phyloP scores from a whole-genome alignment of 495 filamentous ascomycete species.

The Aspergillus ellipticus region DNA sequence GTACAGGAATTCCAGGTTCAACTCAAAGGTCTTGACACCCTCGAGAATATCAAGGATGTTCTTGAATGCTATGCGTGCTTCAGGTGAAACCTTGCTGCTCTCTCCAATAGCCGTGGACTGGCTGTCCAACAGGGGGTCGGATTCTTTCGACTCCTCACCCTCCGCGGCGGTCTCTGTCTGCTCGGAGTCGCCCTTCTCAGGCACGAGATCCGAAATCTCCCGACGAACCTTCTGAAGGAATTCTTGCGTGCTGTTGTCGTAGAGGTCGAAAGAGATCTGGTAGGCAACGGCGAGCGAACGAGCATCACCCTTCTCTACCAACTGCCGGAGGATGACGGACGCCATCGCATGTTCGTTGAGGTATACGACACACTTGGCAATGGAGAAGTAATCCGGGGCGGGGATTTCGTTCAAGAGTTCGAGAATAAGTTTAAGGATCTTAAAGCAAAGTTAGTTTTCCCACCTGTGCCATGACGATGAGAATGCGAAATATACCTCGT shows the following conservation, averaged over 20 bases:
- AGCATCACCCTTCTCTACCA: conserved; percentile 75
- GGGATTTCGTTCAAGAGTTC: conserved; percentile 85
- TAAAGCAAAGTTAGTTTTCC: conserved; percentile 27
- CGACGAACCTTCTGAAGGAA: conserved; percentile 88
- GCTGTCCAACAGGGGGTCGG: conserved; percentile 49
- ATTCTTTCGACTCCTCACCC: conserved; percentile 51
- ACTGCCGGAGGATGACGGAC: conserved; percentile 75
- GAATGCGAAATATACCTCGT: conserved; percentile 52
- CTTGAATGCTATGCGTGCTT: conserved; percentile 60
- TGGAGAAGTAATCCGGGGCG: conserved; percentile 93
- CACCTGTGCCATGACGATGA: conserved; percentile 8
- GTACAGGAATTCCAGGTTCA: conserved; percentile 95
- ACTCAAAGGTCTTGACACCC: conserved; percentile 84
- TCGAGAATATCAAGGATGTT: conserved; percentile 83
- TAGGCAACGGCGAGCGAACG: conserved; percentile 82
- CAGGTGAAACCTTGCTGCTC: conserved; percentile 38
- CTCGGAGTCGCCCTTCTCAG: conserved; percentile 41
- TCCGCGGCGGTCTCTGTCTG: conserved; percentile 35
- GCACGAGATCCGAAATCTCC: conserved; percentile 64
- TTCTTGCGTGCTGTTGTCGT: conserved; percentile 96
- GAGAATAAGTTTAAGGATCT: conserved; percentile 83
- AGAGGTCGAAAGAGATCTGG: conserved; percentile 96
- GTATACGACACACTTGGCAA: conserved; percentile 97
- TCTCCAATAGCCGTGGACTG: conserved; percentile 40
- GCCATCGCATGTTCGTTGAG: conserved; percentile 90